Conservation (phyloP, 2,329 filamentous ascomycete species). For the Zasmidium cellare region DNA sequence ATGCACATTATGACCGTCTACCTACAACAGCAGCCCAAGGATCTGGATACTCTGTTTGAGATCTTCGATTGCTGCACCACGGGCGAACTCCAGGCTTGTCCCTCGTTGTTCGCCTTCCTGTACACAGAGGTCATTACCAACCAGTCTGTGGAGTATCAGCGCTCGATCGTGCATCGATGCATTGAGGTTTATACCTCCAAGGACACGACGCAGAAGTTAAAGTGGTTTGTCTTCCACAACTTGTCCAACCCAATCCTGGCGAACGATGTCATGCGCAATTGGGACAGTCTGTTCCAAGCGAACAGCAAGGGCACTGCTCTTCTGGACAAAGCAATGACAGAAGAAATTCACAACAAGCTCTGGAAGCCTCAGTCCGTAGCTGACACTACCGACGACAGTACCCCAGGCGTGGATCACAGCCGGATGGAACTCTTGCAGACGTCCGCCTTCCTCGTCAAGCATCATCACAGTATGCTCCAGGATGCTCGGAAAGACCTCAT, state of each 20-base stretch:
- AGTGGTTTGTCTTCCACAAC: slow-evolving; percentile 88
- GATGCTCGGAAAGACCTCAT: slow-evolving; percentile 97
- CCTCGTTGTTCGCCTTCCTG: slow-evolving; percentile 76
- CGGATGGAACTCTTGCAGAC: slow-evolving; percentile 94
- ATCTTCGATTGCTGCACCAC: slow-evolving; percentile 81
- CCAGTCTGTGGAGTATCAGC: slow-evolving; percentile 83
- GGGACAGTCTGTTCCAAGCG: slow-evolving; percentile 56
- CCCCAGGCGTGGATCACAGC: slow-evolving; percentile 89
- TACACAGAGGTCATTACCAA: slow-evolving; percentile 82
- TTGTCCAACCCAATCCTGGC: slow-evolving; percentile 95
- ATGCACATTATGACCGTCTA: slow-evolving; percentile 83
- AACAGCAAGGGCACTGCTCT: slow-evolving; percentile 65
- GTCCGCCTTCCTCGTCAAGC: slow-evolving; percentile 92
- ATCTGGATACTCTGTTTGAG: slow-evolving; percentile 75
- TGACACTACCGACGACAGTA: slow-evolving; percentile 75
- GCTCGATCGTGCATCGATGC: slow-evolving; percentile 76
- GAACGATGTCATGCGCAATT: slow-evolving; percentile 89
- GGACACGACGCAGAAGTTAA: slow-evolving; percentile 79
- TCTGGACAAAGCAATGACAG: slow-evolving; percentile 83
- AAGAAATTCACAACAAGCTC: slow-evolving; percentile 85
- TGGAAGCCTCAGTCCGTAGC: slow-evolving; percentile 83
- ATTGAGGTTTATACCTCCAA: slow-evolving; percentile 83
- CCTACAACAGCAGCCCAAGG: slow-evolving; percentile 66
- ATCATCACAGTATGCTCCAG: slow-evolving; percentile 82
- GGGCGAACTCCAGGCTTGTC: slow-evolving; percentile 76